Percentiles rank a stretch among this genome's conserved stretches.
These are phyloP conservation scores for Lachnellula hyalina DNA, from an alignment of 2,329 filamentous ascomycete genomes.

Conservation along the genomic window DNA sequence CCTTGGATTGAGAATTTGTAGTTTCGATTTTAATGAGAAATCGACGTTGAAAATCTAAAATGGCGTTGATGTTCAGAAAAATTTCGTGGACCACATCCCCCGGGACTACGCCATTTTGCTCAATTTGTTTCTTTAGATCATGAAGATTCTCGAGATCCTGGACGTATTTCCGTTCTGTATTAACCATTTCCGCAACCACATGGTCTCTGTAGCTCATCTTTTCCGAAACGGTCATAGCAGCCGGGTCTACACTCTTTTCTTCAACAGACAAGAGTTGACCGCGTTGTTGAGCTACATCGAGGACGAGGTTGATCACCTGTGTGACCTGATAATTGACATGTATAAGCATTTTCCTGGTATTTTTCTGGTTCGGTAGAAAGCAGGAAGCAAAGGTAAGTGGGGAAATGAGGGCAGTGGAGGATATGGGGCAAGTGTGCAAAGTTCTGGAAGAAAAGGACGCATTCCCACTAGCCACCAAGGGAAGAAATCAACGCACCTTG, in stretches of 20 bases:
- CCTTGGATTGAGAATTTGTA: constrained; percentile 75
- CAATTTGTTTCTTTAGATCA: constrained; percentile 82
- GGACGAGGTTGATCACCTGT: constrained; percentile 84
- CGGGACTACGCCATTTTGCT: constrained; percentile 80
- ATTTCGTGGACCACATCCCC: constrained; percentile 91
- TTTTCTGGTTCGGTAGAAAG: neutral
- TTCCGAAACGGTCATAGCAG: constrained; percentile 43
- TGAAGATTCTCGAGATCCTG: constrained; percentile 94
- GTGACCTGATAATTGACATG: constrained; percentile 54
- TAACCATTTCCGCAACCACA: constrained; percentile 85
- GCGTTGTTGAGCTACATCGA: constrained; percentile 76
- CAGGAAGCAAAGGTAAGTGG: neutral
- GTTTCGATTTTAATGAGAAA: constrained; percentile 96
- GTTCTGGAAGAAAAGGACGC: neutral
- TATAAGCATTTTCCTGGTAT: neutral
- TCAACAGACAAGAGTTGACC: constrained; percentile 64
- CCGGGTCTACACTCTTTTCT: constrained; percentile 43
- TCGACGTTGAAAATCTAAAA: constrained; percentile 90
- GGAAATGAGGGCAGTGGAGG: neutral
- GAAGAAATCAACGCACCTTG: constrained; percentile 53
- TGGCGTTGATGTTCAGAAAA: constrained; percentile 91
- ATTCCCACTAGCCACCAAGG: neutral
- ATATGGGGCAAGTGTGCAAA: neutral
- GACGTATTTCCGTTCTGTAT: constrained; percentile 95
- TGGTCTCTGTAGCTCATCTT: constrained; percentile 74